Conservation (phyloP, 495 filamentous ascomycete species). For the Penicillium mononematosum region DNA sequence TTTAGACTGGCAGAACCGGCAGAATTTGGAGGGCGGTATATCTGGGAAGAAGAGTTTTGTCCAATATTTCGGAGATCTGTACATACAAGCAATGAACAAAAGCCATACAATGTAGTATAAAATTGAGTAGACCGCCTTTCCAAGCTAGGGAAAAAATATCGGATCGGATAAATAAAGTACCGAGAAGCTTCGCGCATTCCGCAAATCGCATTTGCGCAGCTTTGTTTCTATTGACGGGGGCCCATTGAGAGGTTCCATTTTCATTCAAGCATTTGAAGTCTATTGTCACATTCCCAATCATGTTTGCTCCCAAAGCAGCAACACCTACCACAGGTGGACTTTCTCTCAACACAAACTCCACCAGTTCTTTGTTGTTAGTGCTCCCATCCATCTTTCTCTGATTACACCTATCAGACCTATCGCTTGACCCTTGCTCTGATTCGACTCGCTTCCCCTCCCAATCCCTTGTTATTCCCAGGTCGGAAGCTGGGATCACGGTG, state of each 20-base stretch:
- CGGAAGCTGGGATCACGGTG: background rate
- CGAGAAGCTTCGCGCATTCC: conserved; percentile 16
- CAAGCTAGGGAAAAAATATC: background rate
- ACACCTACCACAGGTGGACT: conserved; percentile 51
- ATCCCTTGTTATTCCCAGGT: background rate
- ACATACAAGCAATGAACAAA: background rate
- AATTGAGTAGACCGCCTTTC: background rate
- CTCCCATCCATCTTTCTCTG: conserved; percentile 9
- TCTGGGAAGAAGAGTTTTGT: too few species aligned
- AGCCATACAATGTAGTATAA: background rate
- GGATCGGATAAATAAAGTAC: conserved; percentile 20
- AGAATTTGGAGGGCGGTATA: too few species aligned
- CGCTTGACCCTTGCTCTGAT: conserved; percentile 12
- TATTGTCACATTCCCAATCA: conserved; percentile 18
- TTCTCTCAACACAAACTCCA: conserved; percentile 74
- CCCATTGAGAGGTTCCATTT: conserved; percentile 6
- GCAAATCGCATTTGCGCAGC: conserved; percentile 27
- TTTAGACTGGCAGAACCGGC: too few species aligned
- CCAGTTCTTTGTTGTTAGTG: conserved; percentile 71
- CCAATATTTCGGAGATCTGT: too few species aligned
- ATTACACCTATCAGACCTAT: conserved; percentile 6
- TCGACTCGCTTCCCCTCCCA: background rate
- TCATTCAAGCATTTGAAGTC: conserved; percentile 12
- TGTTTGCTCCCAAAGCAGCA: conserved; percentile 64
- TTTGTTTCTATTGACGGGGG: background rate